Evolutionary conservation across 768 basidiomycete species (phyloP), one percentile per base, ranked within the genome.

Genomic region (Phaeotremella skinneri): DNA sequence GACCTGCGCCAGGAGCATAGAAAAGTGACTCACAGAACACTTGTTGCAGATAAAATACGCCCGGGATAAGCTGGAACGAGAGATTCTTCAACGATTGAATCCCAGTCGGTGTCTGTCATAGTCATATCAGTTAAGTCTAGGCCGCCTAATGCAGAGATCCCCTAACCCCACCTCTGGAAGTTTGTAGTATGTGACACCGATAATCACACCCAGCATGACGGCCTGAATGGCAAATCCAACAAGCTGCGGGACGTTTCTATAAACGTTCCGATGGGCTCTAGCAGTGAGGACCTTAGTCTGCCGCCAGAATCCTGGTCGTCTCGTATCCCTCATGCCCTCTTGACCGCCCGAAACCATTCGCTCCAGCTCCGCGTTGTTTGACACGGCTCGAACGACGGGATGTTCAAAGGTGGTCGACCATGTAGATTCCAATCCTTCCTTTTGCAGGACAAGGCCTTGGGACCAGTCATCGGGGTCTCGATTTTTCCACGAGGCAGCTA

Each of bases 101-200:
- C 27, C 77, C 79, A 2, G 72, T 69, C 0, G 78, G 78, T 2
- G 62, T 73, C 69, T 74, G 25, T 23, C 37, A 31, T 23, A n/a
- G n/a, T n/a, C n/a, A n/a, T n/a, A n/a, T n/a, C n/a, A n/a, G n/a
- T 45, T 7, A 7, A 37, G 34, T 17, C 34, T 29, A 3, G 13
- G n/a, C 30, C 13, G 5, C 57, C 72, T 54, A 30, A 57, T 64
- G 57, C 73, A 68, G 42, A 70, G 66, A 55, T n/a, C n/a, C n/a
- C n/a, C 62, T 32, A 57, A 63, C 11, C 77, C 61, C 23, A 63
- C 76, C 60, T 76, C 79, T 42, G 68, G 75, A 25, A 79, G 61
- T 30, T 72, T 67, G 57, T 69, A 79, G 68, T 78, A 81, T 11
- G 79, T 78, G 31, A 80, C 61, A 6, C 81, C 81, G 55, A 80